Evolutionary conservation across 2,329 filamentous ascomycete species (phyloP).

Genomic region (Neonectria faginata): DNA sequence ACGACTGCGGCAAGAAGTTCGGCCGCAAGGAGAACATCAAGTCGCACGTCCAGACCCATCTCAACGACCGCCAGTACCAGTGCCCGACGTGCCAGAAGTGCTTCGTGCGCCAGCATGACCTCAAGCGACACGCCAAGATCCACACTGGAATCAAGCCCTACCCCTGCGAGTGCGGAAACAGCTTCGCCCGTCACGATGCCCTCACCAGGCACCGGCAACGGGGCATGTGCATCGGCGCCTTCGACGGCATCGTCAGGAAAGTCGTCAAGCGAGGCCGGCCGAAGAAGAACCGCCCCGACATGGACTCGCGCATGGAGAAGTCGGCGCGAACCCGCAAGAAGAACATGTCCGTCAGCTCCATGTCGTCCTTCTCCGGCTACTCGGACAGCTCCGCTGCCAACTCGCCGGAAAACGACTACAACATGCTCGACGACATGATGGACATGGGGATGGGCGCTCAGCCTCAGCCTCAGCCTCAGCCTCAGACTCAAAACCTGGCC

Average conservation of each 20-base stretch:
- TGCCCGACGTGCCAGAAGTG: slow-evolving; percentile 95
- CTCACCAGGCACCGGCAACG: slow-evolving; percentile 93
- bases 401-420: slow-evolving; percentile 63
- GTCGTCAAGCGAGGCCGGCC: slow-evolving; percentile 73
- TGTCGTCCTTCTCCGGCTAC: slow-evolving; percentile 66
- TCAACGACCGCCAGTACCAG: slow-evolving; percentile 94
- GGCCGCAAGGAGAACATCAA: slow-evolving; percentile 99
- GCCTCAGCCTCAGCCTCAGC: slow-evolving; percentile 40
- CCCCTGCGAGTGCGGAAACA: slow-evolving; percentile 92
- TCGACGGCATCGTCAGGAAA: slow-evolving; percentile 78
- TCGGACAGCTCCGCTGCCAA: slow-evolving; percentile 67
- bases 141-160: slow-evolving; percentile 97
- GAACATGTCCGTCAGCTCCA: slow-evolving; percentile 61
- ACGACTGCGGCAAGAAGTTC: slow-evolving; percentile 88
- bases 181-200: slow-evolving; percentile 94
- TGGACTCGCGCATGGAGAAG: slow-evolving; percentile 68
- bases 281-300: slow-evolving; percentile 69
- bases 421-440: slow-evolving; percentile 62
- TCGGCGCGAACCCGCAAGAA: slow-evolving; percentile 68
- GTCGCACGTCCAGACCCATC: slow-evolving; percentile 96
- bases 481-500: slow-evolving; percentile 43
- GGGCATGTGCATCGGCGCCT: slow-evolving; percentile 95
- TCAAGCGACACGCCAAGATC: slow-evolving; percentile 97
- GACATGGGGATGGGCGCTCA: slow-evolving; percentile 53
- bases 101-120: slow-evolving; percentile 96